Base-by-base conservation (phyloP, 441 rosid species). In the Breynia disticha region DNA sequence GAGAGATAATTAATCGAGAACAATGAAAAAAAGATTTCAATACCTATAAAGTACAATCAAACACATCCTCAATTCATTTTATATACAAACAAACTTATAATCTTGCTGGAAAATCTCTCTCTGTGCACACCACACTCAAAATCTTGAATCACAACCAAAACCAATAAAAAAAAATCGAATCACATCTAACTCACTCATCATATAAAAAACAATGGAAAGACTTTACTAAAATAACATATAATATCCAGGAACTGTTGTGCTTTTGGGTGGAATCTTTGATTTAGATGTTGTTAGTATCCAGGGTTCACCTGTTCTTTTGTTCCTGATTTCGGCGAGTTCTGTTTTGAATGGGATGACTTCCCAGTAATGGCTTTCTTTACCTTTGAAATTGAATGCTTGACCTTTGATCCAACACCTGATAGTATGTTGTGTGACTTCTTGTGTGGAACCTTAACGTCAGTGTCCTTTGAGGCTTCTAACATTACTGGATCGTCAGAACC, bases 321-420 rank as follows among this genome's bases (percentile, higher is more conserved):
- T 5, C 53, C 22, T 76, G 59, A 69, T 59, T 79, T 71, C 16
- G 84, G 77, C 43, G 83, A 73, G 16, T 64, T 68, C 51, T 81
- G 70, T 75, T 87, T 90, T 19, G 93, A 35, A 55, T 79, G 84
- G 60, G 91, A 80, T 57, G 98, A 88, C 68, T 84, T 86, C 0
- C 98, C 88, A 1, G 77, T 82, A 46, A 93, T 82, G 54, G 78
- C 98, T 63, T 93, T 93, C 84, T 77, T 93, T 42, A 93, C 97
- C 69, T 86, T 93, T 42, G 89, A 82, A 69, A 88, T 84, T 4
- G 98, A 88, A 59, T 84, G 86, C 69, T 91, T 91, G 21, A 91
- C 97, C 72, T 82, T 86, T 57, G 97, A 91, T 49, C 95, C 83
- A 16, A 91, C 91, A 3, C 89, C 91, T 51, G 95, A 81, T 52